Evolutionary conservation across 371 early-diverging fungal genomes (phyloP), one percentile per base, ranked within the genome.

Genomic region (Syncephalis fuscata): DNA sequence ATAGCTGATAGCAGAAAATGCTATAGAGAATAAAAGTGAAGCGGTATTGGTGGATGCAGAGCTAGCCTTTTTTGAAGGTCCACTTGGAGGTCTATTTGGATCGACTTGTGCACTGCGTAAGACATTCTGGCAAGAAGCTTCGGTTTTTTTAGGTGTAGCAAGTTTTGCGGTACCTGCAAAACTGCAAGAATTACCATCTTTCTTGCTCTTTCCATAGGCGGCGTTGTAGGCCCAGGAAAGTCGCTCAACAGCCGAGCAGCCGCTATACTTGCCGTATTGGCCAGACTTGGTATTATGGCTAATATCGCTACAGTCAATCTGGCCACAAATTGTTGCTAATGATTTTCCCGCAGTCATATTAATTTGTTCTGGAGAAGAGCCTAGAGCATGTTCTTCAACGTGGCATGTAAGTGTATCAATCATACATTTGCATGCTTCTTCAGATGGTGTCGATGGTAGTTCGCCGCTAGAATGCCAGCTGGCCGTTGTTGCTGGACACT

Each of bases 401-500:
- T 65, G 55, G 8, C 83, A 83, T 23, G 64, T 54, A 38, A 82
- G 57, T 5, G 77, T 70, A 22, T 74, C 63, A 23, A 69, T 56
- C 78, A 82, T 76, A 61, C 83, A 82, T 16, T 69, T 56, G 54
- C 87, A 86, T 16, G 70, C 70, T 17, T 68, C 66, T 5, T 65
- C 59, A 0, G 76, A 78, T 3, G 87, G 87, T 0, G 82, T 80
- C 1, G 81, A 77, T 8, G 85, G 79, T 11, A 86, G 51, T 3
- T 49, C 54, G 4, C 55, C 58, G 14, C 67, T 67, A 14, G 77
- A 73, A 39, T 66, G 65, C 85, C 85, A 86, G 9, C 45, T 64
- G 8, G 56, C 45, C 40, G 61, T 55, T 36, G 57, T 56, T 9
- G 63, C 44, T 1, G 84, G 87, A 50, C 87, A 86, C 22, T 40